Evolutionary conservation across 106 monocot species (phyloP).

Genomic region (Posidonia australis): DNA sequence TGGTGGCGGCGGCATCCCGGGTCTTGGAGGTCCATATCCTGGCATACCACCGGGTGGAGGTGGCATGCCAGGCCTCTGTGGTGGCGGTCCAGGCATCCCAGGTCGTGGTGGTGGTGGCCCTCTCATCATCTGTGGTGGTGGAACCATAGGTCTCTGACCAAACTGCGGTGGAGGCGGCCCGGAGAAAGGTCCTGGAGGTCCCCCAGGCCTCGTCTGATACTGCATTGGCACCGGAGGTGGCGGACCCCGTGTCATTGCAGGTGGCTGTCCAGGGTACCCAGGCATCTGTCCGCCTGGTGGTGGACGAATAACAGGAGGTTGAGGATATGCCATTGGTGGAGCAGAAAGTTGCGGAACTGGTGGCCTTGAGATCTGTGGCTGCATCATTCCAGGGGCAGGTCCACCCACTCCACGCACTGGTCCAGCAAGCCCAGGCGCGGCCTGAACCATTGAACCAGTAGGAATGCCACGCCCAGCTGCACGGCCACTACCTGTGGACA

Average conservation of each 20-base stretch:
- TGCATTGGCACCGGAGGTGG: constrained; percentile 34
- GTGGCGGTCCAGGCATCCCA: constrained; percentile 18
- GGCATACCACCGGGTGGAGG: constrained; percentile 54
- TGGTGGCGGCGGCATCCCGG: constrained; percentile 80
- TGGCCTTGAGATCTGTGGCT: constrained; percentile 72
- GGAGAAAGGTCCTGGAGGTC: constrained; percentile 23
- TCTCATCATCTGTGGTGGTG: constrained; percentile 59
- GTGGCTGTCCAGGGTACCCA: constrained; percentile 36
- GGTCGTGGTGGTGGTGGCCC: constrained; percentile 35
- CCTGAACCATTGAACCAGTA: constrained; percentile 68
- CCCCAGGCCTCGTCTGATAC: constrained; percentile 48
- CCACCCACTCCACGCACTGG: constrained; percentile 87
- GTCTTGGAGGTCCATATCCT: constrained; percentile 56
- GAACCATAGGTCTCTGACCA: constrained; percentile 66
- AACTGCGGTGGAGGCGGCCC: constrained; percentile 46
- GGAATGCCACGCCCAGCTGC: constrained; percentile 89
- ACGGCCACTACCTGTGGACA: constrained; percentile 28
- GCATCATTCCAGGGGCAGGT: constrained; percentile 95
- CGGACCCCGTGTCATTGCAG: constrained; percentile 16
- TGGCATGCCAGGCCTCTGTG: constrained; percentile 82
- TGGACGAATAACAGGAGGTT: constrained; percentile 53
- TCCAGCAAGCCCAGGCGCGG: constrained; percentile 79
- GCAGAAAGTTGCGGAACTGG: constrained; percentile 38
- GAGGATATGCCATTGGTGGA: constrained; percentile 48
- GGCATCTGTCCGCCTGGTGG: constrained; percentile 38